These are phyloP conservation scores for Paracoccidioides brasiliensis DNA, from an alignment of 2,329 filamentous ascomycete species.

Conservation along the genomic window DNA sequence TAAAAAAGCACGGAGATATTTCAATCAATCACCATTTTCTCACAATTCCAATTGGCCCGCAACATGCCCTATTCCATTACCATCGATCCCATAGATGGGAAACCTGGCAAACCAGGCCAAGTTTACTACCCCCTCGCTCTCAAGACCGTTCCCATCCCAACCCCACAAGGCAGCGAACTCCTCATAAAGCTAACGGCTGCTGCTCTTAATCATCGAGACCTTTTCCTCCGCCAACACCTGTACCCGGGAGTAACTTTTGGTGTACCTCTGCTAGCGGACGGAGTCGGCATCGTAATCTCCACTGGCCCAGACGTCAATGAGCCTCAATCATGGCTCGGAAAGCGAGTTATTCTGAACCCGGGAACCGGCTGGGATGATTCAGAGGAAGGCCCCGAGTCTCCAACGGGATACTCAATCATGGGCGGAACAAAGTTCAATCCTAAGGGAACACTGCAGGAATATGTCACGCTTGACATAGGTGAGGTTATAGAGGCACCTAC, in stretches of 20 bases:
- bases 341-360: slow-evolving; percentile 67
- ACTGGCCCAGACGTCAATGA: slow-evolving; percentile 43
- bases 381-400: slow-evolving; percentile 56
- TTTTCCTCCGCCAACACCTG: slow-evolving; percentile 84
- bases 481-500: slow-evolving; percentile 65
- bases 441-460: slow-evolving; percentile 62
- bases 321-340: slow-evolving; percentile 44
- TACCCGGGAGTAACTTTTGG: slow-evolving; percentile 77
- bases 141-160: slow-evolving; percentile 49
- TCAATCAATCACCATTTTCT: not conserved
- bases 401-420: slow-evolving; percentile 27
- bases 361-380: slow-evolving; percentile 62
- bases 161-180: slow-evolving; percentile 53
- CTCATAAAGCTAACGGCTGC: slow-evolving; percentile 64
- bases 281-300: slow-evolving; percentile 58
- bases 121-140: slow-evolving; percentile 53
- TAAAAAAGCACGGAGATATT: not conserved
- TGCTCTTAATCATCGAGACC: slow-evolving; percentile 86
- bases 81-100: slow-evolving; percentile 46
- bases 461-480: slow-evolving; percentile 51
- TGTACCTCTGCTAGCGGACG: slow-evolving; percentile 69
- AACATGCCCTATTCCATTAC: slow-evolving; percentile 34
- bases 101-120: slow-evolving; percentile 58
- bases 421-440: slow-evolving; percentile 49
- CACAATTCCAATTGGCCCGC: not conserved